A percentile compares a stretch with the other conserved stretches of the same genome.
Conservation (phyloP, 2,329 filamentous ascomycete species). For the Stachybotrys echinatus region DNA sequence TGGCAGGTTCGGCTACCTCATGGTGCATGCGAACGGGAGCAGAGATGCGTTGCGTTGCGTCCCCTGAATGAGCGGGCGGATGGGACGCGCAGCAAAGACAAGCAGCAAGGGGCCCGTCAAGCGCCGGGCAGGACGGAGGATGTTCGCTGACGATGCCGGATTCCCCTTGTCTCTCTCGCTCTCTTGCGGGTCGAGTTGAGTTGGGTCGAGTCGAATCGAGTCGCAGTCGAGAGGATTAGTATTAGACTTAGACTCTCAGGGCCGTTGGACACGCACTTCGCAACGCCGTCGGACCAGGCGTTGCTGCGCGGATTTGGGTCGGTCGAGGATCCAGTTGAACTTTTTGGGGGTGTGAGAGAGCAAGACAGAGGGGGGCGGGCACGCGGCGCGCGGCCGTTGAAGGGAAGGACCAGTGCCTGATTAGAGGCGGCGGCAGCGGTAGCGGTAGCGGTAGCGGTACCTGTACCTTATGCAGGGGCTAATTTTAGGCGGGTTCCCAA, state of each 20-base stretch:
- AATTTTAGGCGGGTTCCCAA: background rate
- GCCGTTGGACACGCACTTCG: too few species aligned
- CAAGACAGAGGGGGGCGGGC: background rate
- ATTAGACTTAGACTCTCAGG: background rate
- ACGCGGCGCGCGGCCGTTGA: background rate
- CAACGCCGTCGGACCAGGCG: background rate
- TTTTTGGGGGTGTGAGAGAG: background rate
- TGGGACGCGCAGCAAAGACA: constrained; percentile 6
- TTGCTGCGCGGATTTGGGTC: background rate
- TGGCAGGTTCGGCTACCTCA: constrained; percentile 32
- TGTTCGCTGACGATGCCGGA: background rate
- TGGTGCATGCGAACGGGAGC: constrained; percentile 28
- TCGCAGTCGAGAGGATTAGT: background rate
- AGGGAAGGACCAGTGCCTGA: background rate
- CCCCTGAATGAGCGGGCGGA: constrained; percentile 10
- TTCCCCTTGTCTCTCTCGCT: background rate
- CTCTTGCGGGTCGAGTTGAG: too few species aligned
- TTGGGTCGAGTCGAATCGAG: too few species aligned
- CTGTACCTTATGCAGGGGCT: background rate
- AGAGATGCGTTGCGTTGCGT: constrained; percentile 18
- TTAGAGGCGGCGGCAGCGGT: background rate
- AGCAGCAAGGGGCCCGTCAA: background rate
- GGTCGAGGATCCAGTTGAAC: background rate
- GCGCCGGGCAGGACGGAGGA: background rate
- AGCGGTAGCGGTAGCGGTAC: too few species aligned